A percentile compares a stretch with the other conserved stretches of the same genome.
Conservation (phyloP, 208 protist species). For the Trypanosoma lewisi region DNA sequence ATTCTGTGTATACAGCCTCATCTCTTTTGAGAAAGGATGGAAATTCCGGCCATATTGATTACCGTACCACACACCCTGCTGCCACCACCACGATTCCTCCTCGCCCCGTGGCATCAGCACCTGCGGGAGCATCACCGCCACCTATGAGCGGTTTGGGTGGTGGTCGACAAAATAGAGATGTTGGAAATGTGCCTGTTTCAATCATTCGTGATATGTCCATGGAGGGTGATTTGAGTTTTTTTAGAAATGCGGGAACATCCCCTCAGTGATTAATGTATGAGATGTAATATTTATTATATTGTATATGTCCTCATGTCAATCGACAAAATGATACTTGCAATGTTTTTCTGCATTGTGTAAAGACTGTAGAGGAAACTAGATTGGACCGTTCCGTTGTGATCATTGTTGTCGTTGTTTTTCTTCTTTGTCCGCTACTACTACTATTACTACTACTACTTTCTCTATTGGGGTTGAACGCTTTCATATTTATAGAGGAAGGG, state of each 20-base stretch:
- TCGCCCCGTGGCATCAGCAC: background rate
- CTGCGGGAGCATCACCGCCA: background rate
- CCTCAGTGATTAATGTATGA: background rate
- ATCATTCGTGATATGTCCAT: constrained; percentile 18
- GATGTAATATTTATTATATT: background rate
- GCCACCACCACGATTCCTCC: constrained; percentile 2
- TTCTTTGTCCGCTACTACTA: too few relatives aligned
- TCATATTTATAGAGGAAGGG: too few relatives aligned
- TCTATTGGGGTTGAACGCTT: too few relatives aligned
- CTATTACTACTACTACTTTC: too few relatives aligned
- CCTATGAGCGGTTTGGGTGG: background rate
- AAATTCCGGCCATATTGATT: background rate
- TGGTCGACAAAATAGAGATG: background rate
- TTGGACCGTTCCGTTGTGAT: too few relatives aligned
- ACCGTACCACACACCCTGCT: background rate
- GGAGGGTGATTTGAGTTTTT: background rate
- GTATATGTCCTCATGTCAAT: too few relatives aligned
- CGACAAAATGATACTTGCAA: too few relatives aligned
- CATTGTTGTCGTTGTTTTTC: too few relatives aligned
- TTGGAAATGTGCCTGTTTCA: constrained; percentile 12
- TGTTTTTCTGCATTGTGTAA: too few relatives aligned
- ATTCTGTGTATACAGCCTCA: constrained; percentile 1
- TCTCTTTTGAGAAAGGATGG: background rate
- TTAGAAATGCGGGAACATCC: constrained; percentile 3
- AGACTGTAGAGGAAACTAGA: too few relatives aligned